Conservation (phyloP, 163 green algal genomes). For the Chlorella variabilis region DNA sequence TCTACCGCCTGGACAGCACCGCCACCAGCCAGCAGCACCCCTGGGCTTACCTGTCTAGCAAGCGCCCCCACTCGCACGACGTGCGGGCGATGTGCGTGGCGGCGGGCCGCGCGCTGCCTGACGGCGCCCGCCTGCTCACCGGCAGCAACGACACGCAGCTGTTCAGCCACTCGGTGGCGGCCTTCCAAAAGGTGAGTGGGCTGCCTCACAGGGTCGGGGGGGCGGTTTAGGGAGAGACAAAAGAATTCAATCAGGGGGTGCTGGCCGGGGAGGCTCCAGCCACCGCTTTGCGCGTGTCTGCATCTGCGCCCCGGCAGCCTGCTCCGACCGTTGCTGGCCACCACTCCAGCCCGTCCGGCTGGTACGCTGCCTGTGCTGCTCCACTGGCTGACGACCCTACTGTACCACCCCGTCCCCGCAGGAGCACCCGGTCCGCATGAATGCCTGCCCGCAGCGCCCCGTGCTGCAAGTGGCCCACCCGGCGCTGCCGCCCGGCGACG, state of each 20-base stretch:
- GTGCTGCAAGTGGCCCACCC: slow-evolving; percentile 26
- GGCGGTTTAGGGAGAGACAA: no score
- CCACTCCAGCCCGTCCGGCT: neutral
- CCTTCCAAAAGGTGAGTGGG: slow-evolving; percentile 65
- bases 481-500: slow-evolving; percentile 39
- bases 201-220: no score
- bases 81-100: slow-evolving; percentile 79
- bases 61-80: slow-evolving; percentile 90
- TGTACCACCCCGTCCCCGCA: slow-evolving; percentile 45
- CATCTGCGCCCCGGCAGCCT: no score
- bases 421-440: slow-evolving; percentile 69
- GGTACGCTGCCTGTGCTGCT: neutral
- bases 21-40: slow-evolving; percentile 3
- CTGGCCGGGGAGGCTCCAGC: no score
- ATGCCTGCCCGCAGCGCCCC: slow-evolving; percentile 55
- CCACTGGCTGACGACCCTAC: no score
- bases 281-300: no score
- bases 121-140: slow-evolving; percentile 68
- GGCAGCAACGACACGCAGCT: slow-evolving; percentile 91
- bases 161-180: slow-evolving; percentile 72
- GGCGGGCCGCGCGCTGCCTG: slow-evolving; percentile 5
- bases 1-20: slow-evolving; percentile 36
- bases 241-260: no score
- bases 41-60: slow-evolving; percentile 84
- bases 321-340: no score